Evolutionary conservation across 2,329 filamentous ascomycete genomes (phyloP), one percentile per base, ranked within the genome.

Genomic region (Exophiala aquamarina): DNA sequence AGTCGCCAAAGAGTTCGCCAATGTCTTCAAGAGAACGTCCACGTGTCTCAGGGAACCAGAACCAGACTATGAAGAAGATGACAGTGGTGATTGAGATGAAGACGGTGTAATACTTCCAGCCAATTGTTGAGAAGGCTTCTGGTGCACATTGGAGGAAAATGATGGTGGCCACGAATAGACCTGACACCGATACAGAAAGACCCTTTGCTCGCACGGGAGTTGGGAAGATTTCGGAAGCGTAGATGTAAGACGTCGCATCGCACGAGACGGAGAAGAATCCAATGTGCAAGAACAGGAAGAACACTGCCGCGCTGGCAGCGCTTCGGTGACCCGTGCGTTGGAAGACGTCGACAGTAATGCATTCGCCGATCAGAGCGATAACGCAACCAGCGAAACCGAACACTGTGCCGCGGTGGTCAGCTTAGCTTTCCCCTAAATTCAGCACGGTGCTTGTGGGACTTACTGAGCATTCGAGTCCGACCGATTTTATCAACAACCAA

Each of bases 41-140:
- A 72, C 87, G 87, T 2, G 84, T 87, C 71, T 87, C 83, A 0
- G 83, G 83, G 57, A 86, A 70, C 76, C 82, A 86, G 9, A 83
- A 84, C 0, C 87, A 6, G 1, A 84, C 73, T 0, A 83, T 83
- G 42, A 88, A 87, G 15, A 84, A 83, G 4, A 18, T 21, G 8
- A 37, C 14, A 4, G 42, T 37, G 17, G 44, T 49, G 17, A 48
- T 29, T 23, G 19, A 26, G 33, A 49, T 50, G 56, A 50, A 61
- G 3, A 63, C 56, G 11, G 66, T 43, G 42, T 63, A 66, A 45
- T 61, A 67, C 8, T 55, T 60, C 59, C 63, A 64, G 4, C 59
- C 58, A 34, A 66, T 63, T n/a, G 59, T 62, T 1, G 53, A 57
- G 42, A 66, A 65, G 2, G 63, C 64, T 3, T 31, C 28, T 9